Evolutionary conservation across 768 basidiomycete genomes (phyloP).

Genomic region (Amanita pseudoporphyria): DNA sequence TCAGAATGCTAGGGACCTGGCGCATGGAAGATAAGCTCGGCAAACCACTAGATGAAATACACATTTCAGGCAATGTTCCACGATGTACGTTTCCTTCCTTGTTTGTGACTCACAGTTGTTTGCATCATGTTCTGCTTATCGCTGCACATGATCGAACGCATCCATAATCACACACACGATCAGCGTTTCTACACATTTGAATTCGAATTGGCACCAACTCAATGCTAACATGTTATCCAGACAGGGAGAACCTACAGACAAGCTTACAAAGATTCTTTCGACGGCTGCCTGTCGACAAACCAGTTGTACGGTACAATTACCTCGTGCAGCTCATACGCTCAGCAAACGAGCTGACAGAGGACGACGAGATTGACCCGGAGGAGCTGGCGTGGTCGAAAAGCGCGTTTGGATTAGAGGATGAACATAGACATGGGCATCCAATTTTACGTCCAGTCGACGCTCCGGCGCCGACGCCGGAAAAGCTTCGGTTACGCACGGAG

Average conservation of each 20-base stretch:
- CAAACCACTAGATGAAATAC: conserved; percentile 61
- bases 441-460: conserved; percentile 8
- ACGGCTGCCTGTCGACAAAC: conserved; percentile 54
- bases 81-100: conserved; percentile 40
- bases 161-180: too few species aligned
- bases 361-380: conserved; percentile 38
- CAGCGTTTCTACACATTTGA: too few species aligned
- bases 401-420: conserved; percentile 46
- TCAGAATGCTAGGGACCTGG: conserved; percentile 52
- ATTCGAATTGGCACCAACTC: not conserved
- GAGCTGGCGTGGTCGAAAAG: conserved; percentile 57
- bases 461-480: conserved; percentile 24
- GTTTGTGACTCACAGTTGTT: not conserved
- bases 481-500: conserved; percentile 50
- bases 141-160: too few species aligned
- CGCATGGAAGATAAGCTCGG: conserved; percentile 71
- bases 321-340: conserved; percentile 24
- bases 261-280: conserved; percentile 67
- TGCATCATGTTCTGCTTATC: too few species aligned
- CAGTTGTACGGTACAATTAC: conserved; percentile 67
- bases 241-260: conserved; percentile 49
- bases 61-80: conserved; percentile 60
- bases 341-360: not conserved
- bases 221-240: conserved; percentile 20
- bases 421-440: conserved; percentile 19